Percentiles rank a stretch among this genome's conserved stretches.
Conservation (phyloP, 169 alveolate species). For the Plasmodium gallinaceum region DNA sequence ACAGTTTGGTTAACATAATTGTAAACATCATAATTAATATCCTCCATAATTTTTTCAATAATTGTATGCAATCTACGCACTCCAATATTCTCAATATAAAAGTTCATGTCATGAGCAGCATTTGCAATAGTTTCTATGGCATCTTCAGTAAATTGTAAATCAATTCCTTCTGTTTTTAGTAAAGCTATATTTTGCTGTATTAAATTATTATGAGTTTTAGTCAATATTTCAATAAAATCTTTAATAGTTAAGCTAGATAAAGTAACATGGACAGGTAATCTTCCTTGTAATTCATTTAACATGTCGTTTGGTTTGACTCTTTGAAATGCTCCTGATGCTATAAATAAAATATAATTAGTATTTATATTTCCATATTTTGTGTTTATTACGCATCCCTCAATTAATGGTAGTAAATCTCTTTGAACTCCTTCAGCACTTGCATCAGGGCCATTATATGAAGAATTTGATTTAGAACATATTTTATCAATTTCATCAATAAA, state of each 20-base stretch:
- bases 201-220: conserved; percentile 87
- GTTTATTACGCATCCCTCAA: conserved; percentile 91
- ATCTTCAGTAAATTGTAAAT: conserved; percentile 83
- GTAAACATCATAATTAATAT: conserved; percentile 56
- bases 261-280: conserved; percentile 91
- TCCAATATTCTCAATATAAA: conserved; percentile 91
- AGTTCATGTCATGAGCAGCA: conserved; percentile 87
- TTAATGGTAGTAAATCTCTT: conserved; percentile 91
- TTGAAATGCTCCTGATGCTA: conserved; percentile 93
- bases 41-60: conserved; percentile 85
- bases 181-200: conserved; percentile 87
- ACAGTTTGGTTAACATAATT: conserved; percentile 50
- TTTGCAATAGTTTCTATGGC: conserved; percentile 81
- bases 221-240: conserved; percentile 87
- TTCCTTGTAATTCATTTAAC: conserved; percentile 93
- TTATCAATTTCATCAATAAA: conserved; percentile 94
- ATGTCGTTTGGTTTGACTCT: conserved; percentile 91
- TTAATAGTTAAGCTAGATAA: conserved; percentile 86
- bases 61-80: conserved; percentile 93
- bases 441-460: conserved; percentile 84
- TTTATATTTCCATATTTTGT: conserved; percentile 90
- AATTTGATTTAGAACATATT: conserved; percentile 82
- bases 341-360: conserved; percentile 91
- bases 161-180: conserved; percentile 88
- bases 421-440: conserved; percentile 94